phyloP scores from a whole-genome alignment of 1,284 basidiomycete genomes.

The Pseudozyma tsukubaensis region DNA sequence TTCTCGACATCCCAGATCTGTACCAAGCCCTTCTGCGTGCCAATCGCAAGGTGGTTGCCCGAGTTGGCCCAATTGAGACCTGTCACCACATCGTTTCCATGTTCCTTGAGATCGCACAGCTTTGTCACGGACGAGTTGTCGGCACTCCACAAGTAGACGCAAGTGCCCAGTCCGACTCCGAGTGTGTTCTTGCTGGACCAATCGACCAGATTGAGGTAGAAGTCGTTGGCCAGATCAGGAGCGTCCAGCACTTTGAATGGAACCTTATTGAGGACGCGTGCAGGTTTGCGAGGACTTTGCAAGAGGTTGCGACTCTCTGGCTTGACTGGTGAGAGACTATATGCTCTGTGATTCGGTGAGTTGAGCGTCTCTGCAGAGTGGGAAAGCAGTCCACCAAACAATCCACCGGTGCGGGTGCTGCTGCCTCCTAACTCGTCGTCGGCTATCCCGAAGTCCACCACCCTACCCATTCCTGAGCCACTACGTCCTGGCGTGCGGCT shows the following conservation, averaged over 20 bases:
- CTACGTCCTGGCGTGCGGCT: constrained; percentile 44
- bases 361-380: constrained; percentile 65
- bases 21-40: constrained; percentile 85
- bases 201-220: constrained; percentile 97
- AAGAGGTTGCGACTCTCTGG: constrained; percentile 85
- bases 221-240: constrained; percentile 92
- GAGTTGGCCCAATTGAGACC: constrained; percentile 75
- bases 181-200: constrained; percentile 96
- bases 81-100: constrained; percentile 70
- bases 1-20: constrained; percentile 95
- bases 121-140: constrained; percentile 91
- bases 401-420: constrained; percentile 36
- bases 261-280: constrained; percentile 88
- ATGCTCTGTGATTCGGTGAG: constrained; percentile 80
- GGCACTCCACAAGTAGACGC: constrained; percentile 97
- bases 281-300: constrained; percentile 82
- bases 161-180: constrained; percentile 88
- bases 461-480: constrained; percentile 38
- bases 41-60: constrained; percentile 81
- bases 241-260: constrained; percentile 98
- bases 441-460: constrained; percentile 45
- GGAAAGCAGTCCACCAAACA: constrained; percentile 51
- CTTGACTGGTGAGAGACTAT: constrained; percentile 89
- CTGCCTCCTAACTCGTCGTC: constrained; percentile 34
- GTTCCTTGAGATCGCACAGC: constrained; percentile 79